phyloP scores from a whole-genome alignment of 139 green algal species.

The Coelastrella sp. region DNA sequence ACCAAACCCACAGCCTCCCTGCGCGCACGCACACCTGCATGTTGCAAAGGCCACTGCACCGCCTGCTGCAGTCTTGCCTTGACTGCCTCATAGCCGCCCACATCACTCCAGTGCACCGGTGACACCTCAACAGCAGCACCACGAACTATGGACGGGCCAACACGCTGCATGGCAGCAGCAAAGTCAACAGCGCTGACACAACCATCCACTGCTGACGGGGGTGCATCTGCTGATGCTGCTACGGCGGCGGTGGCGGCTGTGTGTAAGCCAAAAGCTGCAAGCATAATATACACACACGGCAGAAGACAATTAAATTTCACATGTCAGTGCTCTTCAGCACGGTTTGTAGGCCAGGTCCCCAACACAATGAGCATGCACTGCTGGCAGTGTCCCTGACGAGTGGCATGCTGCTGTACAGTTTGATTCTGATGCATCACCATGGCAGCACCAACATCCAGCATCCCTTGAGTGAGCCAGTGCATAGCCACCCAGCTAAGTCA shows the following conservation, averaged over 20 bases:
- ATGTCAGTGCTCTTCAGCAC: not conserved
- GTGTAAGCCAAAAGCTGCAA: not conserved
- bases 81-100: conserved; percentile 82
- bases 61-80: conserved; percentile 84
- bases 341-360: too few relatives aligned
- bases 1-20: not conserved
- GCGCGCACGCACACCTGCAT: conserved; percentile 50
- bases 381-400: too few relatives aligned
- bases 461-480: too few relatives aligned
- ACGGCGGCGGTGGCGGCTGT: not conserved
- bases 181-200: conserved; percentile 62
- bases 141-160: conserved; percentile 75
- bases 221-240: conserved; percentile 1
- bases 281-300: not conserved
- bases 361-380: too few relatives aligned
- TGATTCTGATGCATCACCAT: too few relatives aligned
- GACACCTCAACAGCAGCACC: conserved; percentile 67
- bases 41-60: conserved; percentile 86
- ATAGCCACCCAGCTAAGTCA: too few relatives aligned
- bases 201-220: not conserved
- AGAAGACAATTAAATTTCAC: not conserved
- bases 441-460: too few relatives aligned
- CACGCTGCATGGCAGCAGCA: conserved; percentile 58
- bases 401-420: too few relatives aligned
- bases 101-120: conserved; percentile 51